phyloP scores from a whole-genome alignment of 495 filamentous ascomycete genomes.

The Cercophora scortea region DNA sequence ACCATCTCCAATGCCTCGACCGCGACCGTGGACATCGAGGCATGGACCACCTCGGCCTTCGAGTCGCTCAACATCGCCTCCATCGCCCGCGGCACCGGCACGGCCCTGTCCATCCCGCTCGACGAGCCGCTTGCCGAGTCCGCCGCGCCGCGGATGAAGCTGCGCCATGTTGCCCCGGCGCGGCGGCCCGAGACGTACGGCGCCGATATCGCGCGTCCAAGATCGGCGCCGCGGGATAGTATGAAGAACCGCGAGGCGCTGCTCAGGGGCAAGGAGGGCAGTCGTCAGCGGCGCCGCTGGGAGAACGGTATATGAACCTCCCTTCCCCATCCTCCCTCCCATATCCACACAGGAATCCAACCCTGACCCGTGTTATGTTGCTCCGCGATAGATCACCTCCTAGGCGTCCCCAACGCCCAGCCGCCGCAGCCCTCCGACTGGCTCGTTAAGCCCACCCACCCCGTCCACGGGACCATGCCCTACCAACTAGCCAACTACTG shows the following conservation, averaged over 20 bases:
- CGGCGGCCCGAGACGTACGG: slow-evolving; percentile 3
- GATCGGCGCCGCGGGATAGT: slow-evolving; percentile 35
- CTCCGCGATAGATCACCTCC: slow-evolving; percentile 58
- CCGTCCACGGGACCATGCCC: slow-evolving; percentile 61
- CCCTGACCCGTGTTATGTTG: too few species aligned
- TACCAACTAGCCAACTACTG: slow-evolving; percentile 86
- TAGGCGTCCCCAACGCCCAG: slow-evolving; percentile 77
- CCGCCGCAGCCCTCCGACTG: slow-evolving; percentile 79
- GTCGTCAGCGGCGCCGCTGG: slow-evolving; percentile 77
- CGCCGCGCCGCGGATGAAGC: slow-evolving; percentile 9
- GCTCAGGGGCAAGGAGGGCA: slow-evolving; percentile 91
- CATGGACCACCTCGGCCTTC: slow-evolving; percentile 42
- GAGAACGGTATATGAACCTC: slow-evolving; percentile 70
- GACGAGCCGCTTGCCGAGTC: slow-evolving; percentile 10
- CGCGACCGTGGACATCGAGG: slow-evolving; percentile 34
- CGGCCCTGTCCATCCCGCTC: slow-evolving; percentile 40
- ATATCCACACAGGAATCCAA: too few species aligned
- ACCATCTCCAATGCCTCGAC: slow-evolving; percentile 23
- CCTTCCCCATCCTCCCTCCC: not conserved
- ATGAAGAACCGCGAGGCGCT: slow-evolving; percentile 57
- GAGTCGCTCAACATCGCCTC: slow-evolving; percentile 41
- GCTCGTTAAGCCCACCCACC: slow-evolving; percentile 68
- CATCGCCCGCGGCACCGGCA: slow-evolving; percentile 33
- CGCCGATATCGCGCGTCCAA: slow-evolving; percentile 21
- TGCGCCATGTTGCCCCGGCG: slow-evolving; percentile 10